A percentile compares a stretch with the other conserved stretches of the same genome.
These are phyloP conservation scores for Boletus subcaerulescens DNA, from an alignment of 768 basidiomycete species.

Conservation along the genomic window DNA sequence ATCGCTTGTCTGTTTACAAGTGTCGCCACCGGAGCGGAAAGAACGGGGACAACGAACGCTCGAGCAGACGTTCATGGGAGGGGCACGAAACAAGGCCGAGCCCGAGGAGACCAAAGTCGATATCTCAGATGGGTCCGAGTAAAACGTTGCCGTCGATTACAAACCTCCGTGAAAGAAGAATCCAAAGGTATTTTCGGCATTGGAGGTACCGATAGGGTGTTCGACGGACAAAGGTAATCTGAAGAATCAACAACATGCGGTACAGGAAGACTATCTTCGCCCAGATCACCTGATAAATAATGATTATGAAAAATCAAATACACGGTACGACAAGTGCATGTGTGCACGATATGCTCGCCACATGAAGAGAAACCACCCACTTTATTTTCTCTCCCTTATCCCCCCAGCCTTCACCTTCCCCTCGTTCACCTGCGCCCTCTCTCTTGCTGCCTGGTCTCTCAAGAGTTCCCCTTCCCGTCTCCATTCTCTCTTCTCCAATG, in stretches of 20 bases:
- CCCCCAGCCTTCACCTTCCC: conserved; percentile 5
- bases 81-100: conserved; percentile 1
- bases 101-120: conserved; percentile 1
- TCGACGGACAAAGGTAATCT: not conserved
- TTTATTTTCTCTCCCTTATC: conserved; percentile 30
- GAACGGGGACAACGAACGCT: conserved; percentile 7
- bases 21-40: not conserved
- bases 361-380: conserved; percentile 4
- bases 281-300: not conserved
- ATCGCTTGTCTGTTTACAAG: conserved; percentile 1
- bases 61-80: not conserved
- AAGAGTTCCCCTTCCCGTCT: conserved; percentile 60
- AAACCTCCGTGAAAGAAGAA: not conserved
- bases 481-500: conserved; percentile 77
- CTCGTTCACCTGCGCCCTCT: conserved; percentile 5
- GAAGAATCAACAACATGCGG: not conserved
- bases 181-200: not conserved
- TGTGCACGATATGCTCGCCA: not conserved
- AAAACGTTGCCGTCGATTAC: not conserved
- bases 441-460: conserved; percentile 23
- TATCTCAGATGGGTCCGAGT: conserved; percentile 9
- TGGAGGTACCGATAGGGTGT: not conserved
- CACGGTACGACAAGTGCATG: not conserved
- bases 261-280: not conserved
- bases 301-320: not conserved